phyloP scores from a whole-genome alignment of 768 basidiomycete genomes.

The Daedaleopsis sinensis region DNA sequence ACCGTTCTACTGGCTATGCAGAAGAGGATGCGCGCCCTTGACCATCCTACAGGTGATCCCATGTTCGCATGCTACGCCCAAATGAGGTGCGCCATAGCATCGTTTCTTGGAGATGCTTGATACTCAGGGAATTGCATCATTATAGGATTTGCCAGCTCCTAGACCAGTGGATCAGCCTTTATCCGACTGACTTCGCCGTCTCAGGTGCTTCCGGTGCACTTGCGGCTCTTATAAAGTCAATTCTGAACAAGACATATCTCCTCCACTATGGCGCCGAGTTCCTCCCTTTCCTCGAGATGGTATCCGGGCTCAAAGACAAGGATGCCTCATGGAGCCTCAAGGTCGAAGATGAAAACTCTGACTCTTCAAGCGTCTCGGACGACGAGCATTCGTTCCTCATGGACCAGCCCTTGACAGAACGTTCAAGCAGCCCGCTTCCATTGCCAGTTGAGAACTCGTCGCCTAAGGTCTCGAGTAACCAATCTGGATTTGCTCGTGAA shows the following conservation, averaged over 20 bases:
- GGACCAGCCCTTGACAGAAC: conserved; percentile 20
- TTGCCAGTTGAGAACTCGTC: neutral
- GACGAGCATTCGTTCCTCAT: conserved; percentile 47
- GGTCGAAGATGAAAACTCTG: conserved; percentile 68
- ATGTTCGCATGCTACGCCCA: conserved; percentile 89
- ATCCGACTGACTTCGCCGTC: conserved; percentile 81
- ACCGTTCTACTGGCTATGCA: conserved; percentile 85
- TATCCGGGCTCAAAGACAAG: conserved; percentile 64
- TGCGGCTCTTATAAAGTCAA: conserved; percentile 75
- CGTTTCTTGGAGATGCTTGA: too few species aligned
- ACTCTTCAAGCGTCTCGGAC: conserved; percentile 54
- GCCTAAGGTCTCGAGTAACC: conserved; percentile 1
- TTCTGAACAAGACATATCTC: conserved; percentile 78
- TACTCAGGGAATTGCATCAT: too few species aligned
- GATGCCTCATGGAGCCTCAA: conserved; percentile 80
- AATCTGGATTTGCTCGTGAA: conserved; percentile 43
- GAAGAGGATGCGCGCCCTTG: conserved; percentile 79
- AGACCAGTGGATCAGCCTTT: conserved; percentile 75
- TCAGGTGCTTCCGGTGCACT: conserved; percentile 74
- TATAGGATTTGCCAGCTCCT: conserved; percentile 78
- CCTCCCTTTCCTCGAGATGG: conserved; percentile 74
- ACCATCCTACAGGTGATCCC: conserved; percentile 72
- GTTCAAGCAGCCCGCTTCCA: conserved; percentile 19
- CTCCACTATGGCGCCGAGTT: conserved; percentile 86
- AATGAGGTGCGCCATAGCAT: conserved; percentile 60